phyloP scores from a whole-genome alignment of 306 rosid species.

The Oxytropis ochrocephala region DNA sequence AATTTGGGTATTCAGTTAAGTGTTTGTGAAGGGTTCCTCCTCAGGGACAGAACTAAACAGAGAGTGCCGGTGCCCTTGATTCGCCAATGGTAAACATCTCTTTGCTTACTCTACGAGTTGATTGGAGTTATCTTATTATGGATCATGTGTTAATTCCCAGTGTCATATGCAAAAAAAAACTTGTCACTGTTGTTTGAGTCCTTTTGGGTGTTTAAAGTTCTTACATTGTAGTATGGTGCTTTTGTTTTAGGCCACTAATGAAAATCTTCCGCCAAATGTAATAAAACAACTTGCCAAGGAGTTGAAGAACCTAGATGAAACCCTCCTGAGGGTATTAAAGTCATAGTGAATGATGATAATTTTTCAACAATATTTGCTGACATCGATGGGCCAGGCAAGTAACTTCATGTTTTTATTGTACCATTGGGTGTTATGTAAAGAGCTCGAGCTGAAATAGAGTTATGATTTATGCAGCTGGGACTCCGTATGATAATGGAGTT shows the following conservation, averaged over 20 bases:
- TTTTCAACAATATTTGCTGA: conserved; percentile 87
- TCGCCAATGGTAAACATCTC: conserved; percentile 46
- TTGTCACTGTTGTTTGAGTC: not conserved
- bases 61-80: conserved; percentile 14
- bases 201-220: not conserved
- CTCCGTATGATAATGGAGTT: conserved; percentile 94
- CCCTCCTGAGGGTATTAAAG: conserved; percentile 97
- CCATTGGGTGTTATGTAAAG: not conserved
- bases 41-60: conserved; percentile 25
- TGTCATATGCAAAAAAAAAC: not conserved
- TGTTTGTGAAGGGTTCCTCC: conserved; percentile 20
- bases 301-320: conserved; percentile 89
- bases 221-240: conserved; percentile 10
- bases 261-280: conserved; percentile 97
- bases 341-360: conserved; percentile 79
- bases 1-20: conserved; percentile 21
- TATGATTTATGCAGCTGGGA: conserved; percentile 65
- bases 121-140: not conserved
- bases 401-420: not conserved
- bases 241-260: conserved; percentile 80
- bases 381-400: conserved; percentile 95
- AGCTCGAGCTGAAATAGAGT: conserved; percentile 7
- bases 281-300: conserved; percentile 96
- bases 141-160: not conserved
- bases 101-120: not conserved